A percentile compares a stretch with the other conserved stretches of the same genome.
phyloP scores from a whole-genome alignment of 169 alveolate genomes.

The Fabrea salina region DNA sequence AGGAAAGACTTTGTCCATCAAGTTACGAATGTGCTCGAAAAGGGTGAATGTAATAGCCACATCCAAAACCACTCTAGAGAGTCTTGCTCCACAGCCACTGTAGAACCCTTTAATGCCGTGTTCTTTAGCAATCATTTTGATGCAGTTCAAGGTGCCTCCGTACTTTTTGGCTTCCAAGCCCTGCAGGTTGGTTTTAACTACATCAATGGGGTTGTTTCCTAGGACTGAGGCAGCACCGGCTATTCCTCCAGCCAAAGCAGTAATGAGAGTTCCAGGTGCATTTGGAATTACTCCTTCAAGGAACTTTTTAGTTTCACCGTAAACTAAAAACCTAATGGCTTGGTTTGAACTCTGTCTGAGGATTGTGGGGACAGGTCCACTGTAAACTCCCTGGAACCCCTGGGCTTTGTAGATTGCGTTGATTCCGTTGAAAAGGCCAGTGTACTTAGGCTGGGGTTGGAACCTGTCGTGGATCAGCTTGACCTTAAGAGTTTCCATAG shows the following conservation, averaged over 20 bases:
- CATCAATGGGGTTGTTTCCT: slow-evolving; percentile 74
- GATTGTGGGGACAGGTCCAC: slow-evolving; percentile 65
- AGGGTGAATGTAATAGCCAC: slow-evolving; percentile 76
- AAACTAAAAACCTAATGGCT: slow-evolving; percentile 74
- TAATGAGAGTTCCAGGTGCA: slow-evolving; percentile 35
- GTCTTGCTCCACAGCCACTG: slow-evolving; percentile 72
- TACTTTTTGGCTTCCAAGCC: slow-evolving; percentile 70
- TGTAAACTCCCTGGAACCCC: slow-evolving; percentile 72
- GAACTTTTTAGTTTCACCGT: slow-evolving; percentile 54
- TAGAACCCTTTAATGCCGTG: slow-evolving; percentile 72
- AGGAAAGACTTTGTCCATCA: slow-evolving; percentile 37
- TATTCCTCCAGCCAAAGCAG: slow-evolving; percentile 68
- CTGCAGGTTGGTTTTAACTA: slow-evolving; percentile 66
- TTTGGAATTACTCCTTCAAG: slow-evolving; percentile 27
- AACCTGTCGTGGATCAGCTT: slow-evolving; percentile 73
- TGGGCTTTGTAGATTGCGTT: slow-evolving; percentile 43
- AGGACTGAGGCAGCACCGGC: slow-evolving; percentile 75
- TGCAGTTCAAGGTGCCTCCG: slow-evolving; percentile 54
- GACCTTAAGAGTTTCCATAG: slow-evolving; percentile 72
- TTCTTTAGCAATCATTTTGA: slow-evolving; percentile 34
- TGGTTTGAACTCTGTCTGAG: slow-evolving; percentile 67
- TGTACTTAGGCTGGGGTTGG: slow-evolving; percentile 59
- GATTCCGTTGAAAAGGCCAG: slow-evolving; percentile 69
- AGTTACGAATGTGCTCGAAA: slow-evolving; percentile 42
- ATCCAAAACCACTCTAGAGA: slow-evolving; percentile 74